phyloP scores from a whole-genome alignment of 257 asterid species.

The Solanum chilense region DNA sequence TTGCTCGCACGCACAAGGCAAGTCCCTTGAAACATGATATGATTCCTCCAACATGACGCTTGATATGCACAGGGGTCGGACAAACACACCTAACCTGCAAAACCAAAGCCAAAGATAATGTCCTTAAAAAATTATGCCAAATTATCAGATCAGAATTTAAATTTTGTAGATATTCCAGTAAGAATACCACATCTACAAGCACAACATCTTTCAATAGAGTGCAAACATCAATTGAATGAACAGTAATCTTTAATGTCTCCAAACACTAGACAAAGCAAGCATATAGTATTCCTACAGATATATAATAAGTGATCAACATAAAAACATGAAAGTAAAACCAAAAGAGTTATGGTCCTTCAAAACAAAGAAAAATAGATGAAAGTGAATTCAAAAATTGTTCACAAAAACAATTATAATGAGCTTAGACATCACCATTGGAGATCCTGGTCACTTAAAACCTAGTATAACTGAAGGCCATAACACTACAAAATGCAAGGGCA shows the following conservation, averaged over 20 bases:
- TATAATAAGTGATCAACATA: neutral
- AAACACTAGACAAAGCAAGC: neutral
- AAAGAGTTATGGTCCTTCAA: neutral
- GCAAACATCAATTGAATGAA: neutral
- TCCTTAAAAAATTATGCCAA: neutral
- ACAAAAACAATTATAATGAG: neutral
- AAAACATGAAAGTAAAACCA: neutral
- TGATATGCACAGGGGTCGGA: neutral
- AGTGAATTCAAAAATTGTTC: neutral
- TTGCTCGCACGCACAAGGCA: conserved; percentile 29
- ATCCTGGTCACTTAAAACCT: neutral
- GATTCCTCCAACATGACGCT: conserved; percentile 49
- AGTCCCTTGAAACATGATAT: conserved; percentile 41
- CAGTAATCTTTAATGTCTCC: neutral
- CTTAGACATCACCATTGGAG: neutral
- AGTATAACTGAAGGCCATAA: neutral
- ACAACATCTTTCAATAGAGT: neutral
- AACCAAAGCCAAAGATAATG: neutral
- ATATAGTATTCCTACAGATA: neutral
- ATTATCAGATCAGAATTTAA: neutral
- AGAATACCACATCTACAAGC: neutral
- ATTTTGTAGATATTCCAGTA: neutral
- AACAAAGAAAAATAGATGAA: neutral
- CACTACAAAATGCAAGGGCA: neutral
- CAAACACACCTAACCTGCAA: neutral